Evolutionary conservation across 1,284 basidiomycete species (phyloP).

Genomic region (Singerocomus inundabilis): DNA sequence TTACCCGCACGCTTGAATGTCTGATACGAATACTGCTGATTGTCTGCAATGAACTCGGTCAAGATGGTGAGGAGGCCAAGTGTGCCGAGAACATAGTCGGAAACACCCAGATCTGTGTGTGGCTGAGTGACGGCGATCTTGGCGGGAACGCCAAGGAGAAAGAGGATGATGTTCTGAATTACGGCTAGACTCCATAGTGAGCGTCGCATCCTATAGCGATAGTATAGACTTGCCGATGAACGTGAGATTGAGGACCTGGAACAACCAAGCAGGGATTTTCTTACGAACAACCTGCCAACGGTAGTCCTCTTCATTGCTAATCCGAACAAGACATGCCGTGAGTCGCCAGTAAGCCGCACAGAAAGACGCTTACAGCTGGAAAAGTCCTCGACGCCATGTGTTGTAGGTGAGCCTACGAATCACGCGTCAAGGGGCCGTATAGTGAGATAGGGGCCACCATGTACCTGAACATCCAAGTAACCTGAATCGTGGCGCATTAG

Average conservation of each 20-base stretch:
- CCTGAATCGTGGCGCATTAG: constrained; percentile 32
- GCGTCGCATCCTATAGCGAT: not conserved
- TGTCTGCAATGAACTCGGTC: constrained; percentile 82
- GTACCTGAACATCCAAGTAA: constrained; percentile 67
- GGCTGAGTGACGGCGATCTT: constrained; percentile 58
- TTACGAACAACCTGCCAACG: constrained; percentile 81
- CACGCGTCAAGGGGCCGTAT: not conserved
- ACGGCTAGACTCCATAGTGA: constrained; percentile 42
- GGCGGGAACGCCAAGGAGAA: constrained; percentile 65
- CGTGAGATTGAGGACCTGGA: constrained; percentile 77
- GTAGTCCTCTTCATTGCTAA: constrained; percentile 83
- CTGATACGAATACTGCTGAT: constrained; percentile 87
- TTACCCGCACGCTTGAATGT: constrained; percentile 68
- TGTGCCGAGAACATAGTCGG: constrained; percentile 66
- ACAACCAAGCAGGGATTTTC: constrained; percentile 65
- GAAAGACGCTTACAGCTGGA: constrained; percentile 53
- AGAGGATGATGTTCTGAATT: constrained; percentile 79
- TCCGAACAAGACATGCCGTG: not conserved
- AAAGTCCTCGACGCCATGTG: constrained; percentile 82
- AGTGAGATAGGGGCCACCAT: constrained; percentile 5
- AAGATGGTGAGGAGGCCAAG: constrained; percentile 60
- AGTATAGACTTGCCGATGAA: constrained; percentile 63
- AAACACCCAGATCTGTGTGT: constrained; percentile 50
- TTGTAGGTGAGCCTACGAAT: constrained; percentile 72
- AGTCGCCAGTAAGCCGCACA: not conserved